phyloP scores from a whole-genome alignment of 352 stramenopile species.

The Globisporangium splendens region DNA sequence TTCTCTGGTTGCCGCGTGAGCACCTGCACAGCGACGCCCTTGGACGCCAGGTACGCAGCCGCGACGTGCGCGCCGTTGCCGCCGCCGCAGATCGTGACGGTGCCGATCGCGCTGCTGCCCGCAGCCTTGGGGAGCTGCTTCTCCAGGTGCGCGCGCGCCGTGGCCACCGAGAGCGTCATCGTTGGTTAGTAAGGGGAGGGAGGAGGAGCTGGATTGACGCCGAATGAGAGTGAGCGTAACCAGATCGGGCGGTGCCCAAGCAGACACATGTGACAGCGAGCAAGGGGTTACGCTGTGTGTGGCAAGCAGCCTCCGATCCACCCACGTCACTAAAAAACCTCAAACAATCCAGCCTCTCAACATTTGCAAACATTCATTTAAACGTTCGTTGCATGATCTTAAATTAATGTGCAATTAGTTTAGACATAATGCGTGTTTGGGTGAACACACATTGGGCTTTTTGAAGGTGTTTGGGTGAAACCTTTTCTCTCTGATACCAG shows the following conservation, averaged over 20 bases:
- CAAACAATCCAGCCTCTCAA: no score
- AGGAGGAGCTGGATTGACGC: background rate
- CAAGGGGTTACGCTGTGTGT: no score
- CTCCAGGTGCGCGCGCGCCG: constrained; percentile 57
- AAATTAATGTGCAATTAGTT: no score
- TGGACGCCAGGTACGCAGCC: constrained; percentile 86
- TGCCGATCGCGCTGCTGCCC: constrained; percentile 28
- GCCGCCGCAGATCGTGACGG: constrained; percentile 89
- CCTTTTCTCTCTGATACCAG: no score
- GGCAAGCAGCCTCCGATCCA: no score
- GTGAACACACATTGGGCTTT: no score
- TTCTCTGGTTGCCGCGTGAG: constrained; percentile 79
- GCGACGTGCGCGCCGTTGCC: constrained; percentile 90
- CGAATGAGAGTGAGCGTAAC: constrained; percentile 1
- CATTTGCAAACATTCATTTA: no score
- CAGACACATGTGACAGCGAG: background rate
- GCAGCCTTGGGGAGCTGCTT: constrained; percentile 34
- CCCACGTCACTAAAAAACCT: no score
- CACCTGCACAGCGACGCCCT: constrained; percentile 79
- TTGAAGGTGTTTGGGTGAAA: no score
- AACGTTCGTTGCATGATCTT: no score
- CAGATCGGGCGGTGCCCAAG: background rate
- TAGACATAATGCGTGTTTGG: no score
- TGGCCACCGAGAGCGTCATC: constrained; percentile 82
- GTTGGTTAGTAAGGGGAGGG: background rate